Evolutionary conservation across 2,329 filamentous ascomycete genomes (phyloP).

Genomic region (Exophiala sp.): DNA sequence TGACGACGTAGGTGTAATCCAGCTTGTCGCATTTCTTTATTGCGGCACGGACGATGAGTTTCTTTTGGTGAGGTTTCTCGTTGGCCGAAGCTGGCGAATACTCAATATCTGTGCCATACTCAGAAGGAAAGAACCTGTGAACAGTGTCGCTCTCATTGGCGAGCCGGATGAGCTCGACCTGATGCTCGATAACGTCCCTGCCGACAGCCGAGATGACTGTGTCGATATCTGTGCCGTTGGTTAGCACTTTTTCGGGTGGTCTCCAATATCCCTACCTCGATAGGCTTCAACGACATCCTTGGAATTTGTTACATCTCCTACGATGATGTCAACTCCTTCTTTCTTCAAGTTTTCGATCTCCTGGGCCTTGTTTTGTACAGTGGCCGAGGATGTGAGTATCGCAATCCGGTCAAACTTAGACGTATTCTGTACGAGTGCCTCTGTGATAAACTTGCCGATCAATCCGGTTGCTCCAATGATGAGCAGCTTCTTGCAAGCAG

Average conservation of each 20-base stretch:
- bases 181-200: constrained; percentile 56
- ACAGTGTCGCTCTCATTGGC: constrained; percentile 53
- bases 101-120: constrained; percentile 65
- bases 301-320: constrained; percentile 53
- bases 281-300: constrained; percentile 55
- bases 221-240: constrained; percentile 47
- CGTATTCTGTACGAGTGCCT: constrained; percentile 44
- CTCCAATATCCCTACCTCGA: constrained; percentile 34
- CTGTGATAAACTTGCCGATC: constrained; percentile 50
- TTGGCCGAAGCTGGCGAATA: constrained; percentile 54
- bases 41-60: constrained; percentile 62
- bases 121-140: constrained; percentile 63
- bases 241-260: background rate
- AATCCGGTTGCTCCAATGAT: constrained; percentile 54
- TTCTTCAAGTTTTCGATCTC: constrained; percentile 46
- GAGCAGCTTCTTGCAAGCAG: constrained; percentile 35
- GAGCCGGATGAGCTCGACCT: constrained; percentile 59
- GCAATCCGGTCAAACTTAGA: constrained; percentile 49
- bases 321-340: constrained; percentile 51
- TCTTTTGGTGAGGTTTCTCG: constrained; percentile 66
- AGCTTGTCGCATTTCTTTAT: constrained; percentile 50
- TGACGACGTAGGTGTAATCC: constrained; percentile 64
- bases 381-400: constrained; percentile 56
- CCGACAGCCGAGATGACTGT: constrained; percentile 65
- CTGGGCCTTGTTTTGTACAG: constrained; percentile 47